A percentile compares a stretch with the other conserved stretches of the same genome.
phyloP scores from a whole-genome alignment of 1,139 yeast genomes.

The Candida pseudocylindracea region DNA sequence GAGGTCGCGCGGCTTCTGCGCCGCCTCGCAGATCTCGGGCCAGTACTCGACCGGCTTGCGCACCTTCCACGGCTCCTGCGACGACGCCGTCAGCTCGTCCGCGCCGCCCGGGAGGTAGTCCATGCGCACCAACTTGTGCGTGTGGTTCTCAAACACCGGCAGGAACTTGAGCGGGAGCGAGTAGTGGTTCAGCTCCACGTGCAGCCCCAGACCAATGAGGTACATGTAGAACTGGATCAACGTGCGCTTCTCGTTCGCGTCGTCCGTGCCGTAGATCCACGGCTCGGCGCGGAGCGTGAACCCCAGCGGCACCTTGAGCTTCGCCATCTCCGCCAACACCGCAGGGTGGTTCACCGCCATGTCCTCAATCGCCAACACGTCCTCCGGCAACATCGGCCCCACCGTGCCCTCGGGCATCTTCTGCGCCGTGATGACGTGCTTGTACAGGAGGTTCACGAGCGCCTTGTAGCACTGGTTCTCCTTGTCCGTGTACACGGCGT shows the following conservation, averaged over 20 bases:
- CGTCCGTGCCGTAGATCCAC: constrained; percentile 80
- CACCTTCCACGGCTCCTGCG: constrained; percentile 30
- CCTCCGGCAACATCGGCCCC: constrained; percentile 61
- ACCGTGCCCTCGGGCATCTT: constrained; percentile 38
- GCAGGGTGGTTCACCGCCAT: constrained; percentile 29
- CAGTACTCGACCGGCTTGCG: constrained; percentile 50
- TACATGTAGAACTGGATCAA: constrained; percentile 63
- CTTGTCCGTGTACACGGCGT: constrained; percentile 41
- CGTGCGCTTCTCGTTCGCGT: constrained; percentile 32
- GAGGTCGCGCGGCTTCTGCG: constrained; percentile 23
- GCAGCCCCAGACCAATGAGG: constrained; percentile 43
- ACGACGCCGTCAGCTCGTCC: constrained; percentile 39
- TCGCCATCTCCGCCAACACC: constrained; percentile 38
- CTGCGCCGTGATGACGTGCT: constrained; percentile 37
- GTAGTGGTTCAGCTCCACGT: constrained; percentile 66
- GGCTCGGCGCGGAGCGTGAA: constrained; percentile 49
- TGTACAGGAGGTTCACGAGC: constrained; percentile 41
- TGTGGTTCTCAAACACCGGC: constrained; percentile 54
- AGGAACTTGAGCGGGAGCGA: constrained; percentile 68
- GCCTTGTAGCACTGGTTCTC: constrained; percentile 46
- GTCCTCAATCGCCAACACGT: constrained; percentile 32
- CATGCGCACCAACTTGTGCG: constrained; percentile 46
- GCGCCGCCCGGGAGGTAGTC: constrained; percentile 60
- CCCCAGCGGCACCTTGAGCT: constrained; percentile 33
- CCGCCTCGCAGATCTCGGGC: constrained; percentile 47